These are phyloP conservation scores for Neoascochyta sp. DNA, from an alignment of 2,329 filamentous ascomycete genomes.

Conservation along the genomic window DNA sequence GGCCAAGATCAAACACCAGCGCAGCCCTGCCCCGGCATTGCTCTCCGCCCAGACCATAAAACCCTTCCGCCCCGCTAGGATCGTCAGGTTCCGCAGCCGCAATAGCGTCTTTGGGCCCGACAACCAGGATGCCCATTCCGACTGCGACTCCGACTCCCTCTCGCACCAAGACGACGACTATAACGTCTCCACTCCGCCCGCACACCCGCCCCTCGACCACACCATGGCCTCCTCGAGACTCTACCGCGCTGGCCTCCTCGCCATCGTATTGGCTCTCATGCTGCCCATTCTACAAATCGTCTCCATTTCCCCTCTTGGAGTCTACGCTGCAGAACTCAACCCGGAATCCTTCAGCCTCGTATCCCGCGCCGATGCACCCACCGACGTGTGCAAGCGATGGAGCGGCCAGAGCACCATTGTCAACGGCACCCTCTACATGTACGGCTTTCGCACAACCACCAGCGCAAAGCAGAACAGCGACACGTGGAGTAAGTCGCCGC, in stretches of 20 bases:
- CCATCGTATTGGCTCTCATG: conserved; percentile 30
- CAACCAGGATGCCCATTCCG: conserved; percentile 10
- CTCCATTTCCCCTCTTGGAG: conserved; percentile 23
- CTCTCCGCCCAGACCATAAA: conserved; percentile 13
- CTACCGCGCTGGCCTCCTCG: conserved; percentile 28
- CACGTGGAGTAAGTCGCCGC: conserved; percentile 61
- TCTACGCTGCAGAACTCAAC: conserved; percentile 25
- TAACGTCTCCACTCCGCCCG: conserved; percentile 1
- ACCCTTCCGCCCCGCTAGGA: conserved; percentile 24
- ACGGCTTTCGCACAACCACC: conserved; percentile 65
- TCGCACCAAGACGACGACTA: conserved; percentile 24
- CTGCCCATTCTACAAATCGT: conserved; percentile 32
- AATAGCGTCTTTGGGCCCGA: conserved; percentile 24
- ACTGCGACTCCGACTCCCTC: conserved; percentile 27
- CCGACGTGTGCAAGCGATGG: conserved; percentile 38
- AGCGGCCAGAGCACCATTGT: conserved; percentile 56
- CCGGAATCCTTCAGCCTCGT: conserved; percentile 14
- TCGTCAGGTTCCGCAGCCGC: conserved; percentile 32
- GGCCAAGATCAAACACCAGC: conserved; percentile 24
- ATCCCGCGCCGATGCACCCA: conserved; percentile 30
- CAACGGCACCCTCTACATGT: conserved; percentile 73
- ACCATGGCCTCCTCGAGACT: conserved; percentile 17
- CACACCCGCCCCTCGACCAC: conserved; percentile 2
- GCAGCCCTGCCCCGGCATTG: conserved; percentile 28
- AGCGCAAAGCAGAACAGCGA: conserved; percentile 56